Conservation (phyloP, 345 rosid genomes). For the Hypericum perforatum region DNA sequence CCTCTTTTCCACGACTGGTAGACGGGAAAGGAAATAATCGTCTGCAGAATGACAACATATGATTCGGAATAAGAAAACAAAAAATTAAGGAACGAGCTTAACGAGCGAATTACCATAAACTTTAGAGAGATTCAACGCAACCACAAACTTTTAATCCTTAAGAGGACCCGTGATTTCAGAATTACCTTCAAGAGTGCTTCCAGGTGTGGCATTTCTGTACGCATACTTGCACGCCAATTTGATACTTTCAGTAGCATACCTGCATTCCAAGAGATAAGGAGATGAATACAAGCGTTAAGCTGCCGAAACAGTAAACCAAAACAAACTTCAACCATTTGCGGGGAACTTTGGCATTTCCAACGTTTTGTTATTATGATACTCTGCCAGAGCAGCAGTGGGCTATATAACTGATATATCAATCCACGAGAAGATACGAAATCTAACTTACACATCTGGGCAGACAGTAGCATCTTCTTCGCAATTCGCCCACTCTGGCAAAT, state of each 20-base stretch:
- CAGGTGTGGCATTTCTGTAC: conserved; percentile 75
- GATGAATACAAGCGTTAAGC: not conserved
- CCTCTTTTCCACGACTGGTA: conserved; percentile 71
- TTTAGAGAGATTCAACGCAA: too few species aligned
- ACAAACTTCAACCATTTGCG: too few species aligned
- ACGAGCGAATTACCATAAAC: too few species aligned
- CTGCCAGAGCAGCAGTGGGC: too few species aligned
- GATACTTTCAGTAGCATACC: conserved; percentile 86
- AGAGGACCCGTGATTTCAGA: not conserved
- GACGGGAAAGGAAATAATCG: conserved; percentile 65
- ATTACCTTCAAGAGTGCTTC: conserved; percentile 74
- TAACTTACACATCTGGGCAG: conserved; percentile 68
- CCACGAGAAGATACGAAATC: not conserved
- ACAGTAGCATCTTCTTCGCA: conserved; percentile 44
- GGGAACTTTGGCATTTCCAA: too few species aligned
- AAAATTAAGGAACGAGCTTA: too few species aligned
- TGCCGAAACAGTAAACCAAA: not conserved
- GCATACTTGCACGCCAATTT: conserved; percentile 75
- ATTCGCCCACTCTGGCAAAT: conserved; percentile 41
- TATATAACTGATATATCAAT: not conserved
- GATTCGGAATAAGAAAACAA: not conserved
- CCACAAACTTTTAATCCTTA: too few species aligned
- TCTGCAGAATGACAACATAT: conserved; percentile 29
- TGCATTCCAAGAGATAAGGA: conserved; percentile 17
- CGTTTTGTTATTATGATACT: too few species aligned